A percentile compares a stretch with the other conserved stretches of the same genome.
phyloP scores from a whole-genome alignment of 2,329 filamentous ascomycete genomes.

The Colletotrichum sp. region DNA sequence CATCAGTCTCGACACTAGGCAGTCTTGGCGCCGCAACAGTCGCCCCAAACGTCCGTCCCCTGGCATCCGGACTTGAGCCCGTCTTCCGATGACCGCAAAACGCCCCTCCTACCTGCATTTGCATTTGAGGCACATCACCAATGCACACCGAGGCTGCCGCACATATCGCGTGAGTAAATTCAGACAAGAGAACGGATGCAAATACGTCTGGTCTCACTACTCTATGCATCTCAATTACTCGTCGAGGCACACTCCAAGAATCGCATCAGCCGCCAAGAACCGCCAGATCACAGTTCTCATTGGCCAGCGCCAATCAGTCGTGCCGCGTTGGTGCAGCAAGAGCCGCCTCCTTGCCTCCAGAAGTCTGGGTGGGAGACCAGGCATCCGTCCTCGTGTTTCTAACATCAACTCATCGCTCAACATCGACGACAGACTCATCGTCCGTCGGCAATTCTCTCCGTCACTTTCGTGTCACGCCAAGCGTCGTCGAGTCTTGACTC shows the following conservation, averaged over 20 bases:
- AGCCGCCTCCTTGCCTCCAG: not conserved
- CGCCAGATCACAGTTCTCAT: not conserved
- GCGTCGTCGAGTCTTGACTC: not conserved
- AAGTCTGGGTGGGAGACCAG: not conserved
- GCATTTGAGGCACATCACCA: not conserved
- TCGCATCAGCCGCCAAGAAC: not conserved
- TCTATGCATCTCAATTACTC: not conserved
- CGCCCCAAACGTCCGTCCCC: not conserved
- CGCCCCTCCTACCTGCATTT: not conserved
- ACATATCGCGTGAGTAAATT: not conserved
- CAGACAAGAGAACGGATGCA: not conserved
- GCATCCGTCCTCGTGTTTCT: not conserved
- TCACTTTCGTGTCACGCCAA: not conserved
- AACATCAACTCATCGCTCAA: not conserved
- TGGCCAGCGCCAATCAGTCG: not conserved
- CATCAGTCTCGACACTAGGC: not conserved
- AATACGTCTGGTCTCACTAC: not conserved
- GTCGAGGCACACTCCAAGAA: not conserved
- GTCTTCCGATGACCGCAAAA: not conserved
- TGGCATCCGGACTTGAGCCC: not conserved
- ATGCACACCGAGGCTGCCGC: not conserved
- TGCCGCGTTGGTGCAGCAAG: not conserved
- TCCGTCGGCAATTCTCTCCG: not conserved
- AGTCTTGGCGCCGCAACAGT: not conserved
- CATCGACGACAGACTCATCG: not conserved